Evolutionary conservation across 176 grass and related monocot species (phyloP).

Genomic region (Thalia dealbata): DNA sequence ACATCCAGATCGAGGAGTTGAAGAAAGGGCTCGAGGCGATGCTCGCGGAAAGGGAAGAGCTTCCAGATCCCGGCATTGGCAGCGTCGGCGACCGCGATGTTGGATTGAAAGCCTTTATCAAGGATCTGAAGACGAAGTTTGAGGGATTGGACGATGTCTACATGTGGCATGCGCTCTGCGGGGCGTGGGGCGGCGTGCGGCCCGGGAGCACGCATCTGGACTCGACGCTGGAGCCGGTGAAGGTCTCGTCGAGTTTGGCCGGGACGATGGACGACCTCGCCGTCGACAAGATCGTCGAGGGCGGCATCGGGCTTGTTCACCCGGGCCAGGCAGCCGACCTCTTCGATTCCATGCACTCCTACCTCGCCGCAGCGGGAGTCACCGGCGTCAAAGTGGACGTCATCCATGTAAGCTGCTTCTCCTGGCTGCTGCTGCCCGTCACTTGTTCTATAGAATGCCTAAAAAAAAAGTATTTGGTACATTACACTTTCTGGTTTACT

Average conservation of each 20-base stretch:
- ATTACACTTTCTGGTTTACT: too few relatives aligned
- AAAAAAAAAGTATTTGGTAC: too few relatives aligned
- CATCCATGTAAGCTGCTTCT: conserved; percentile 1
- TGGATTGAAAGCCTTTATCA: conserved; percentile 15
- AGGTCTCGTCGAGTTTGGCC: conserved; percentile 6
- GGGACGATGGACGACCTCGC: conserved; percentile 25
- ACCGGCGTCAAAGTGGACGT: conserved; percentile 22
- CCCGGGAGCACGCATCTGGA: conserved; percentile 12
- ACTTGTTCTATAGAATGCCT: background rate
- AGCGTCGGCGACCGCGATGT: background rate
- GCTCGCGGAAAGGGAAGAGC: background rate
- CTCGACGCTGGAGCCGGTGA: background rate
- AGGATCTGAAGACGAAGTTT: conserved; percentile 17
- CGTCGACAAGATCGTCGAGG: conserved; percentile 17
- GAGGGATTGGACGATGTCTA: conserved; percentile 21
- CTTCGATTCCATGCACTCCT: conserved; percentile 21
- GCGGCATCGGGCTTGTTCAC: conserved; percentile 15
- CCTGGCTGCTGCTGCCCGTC: too few relatives aligned
- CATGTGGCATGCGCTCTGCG: conserved; percentile 24
- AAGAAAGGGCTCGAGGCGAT: conserved; percentile 9
- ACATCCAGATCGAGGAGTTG: background rate
- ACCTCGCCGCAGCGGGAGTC: conserved; percentile 7
- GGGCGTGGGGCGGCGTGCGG: conserved; percentile 24
- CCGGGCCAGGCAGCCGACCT: conserved; percentile 15
- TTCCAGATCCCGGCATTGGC: too few relatives aligned